Evolutionary conservation across 495 filamentous ascomycete species (phyloP), one percentile per base, ranked within the genome.

Genomic region (Talaromyces nanjingensis): DNA sequence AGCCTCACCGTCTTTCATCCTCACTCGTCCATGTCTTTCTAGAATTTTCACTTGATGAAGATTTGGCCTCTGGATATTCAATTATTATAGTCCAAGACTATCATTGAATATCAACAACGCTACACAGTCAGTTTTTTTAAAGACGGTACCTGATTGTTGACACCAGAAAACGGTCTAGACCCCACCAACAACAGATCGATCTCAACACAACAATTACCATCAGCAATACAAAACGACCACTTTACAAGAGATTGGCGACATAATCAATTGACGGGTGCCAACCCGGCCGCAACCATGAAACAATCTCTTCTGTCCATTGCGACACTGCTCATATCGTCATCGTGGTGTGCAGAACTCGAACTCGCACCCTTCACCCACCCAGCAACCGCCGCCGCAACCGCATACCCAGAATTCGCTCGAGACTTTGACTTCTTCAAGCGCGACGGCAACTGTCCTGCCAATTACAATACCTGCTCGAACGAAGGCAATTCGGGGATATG

Each of bases 401-500:
- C 56, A 37, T 5, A 33, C n/a, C 31, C 60, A 54, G 22, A 37
- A 7, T 52, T 52, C 11, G 45, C 24, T 12, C 14, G 29, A 9
- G 27, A 20, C 29, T n/a, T 49, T 39, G 25, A 62, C 14, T 47
- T 78, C 11, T 63, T 81, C 39, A 73, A 65, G 42, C 73, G 77
- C 63, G 71, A 72, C 63, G 71, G 73, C 62, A 81, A 78, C 65
- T 88, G 86, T 66, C 83, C 83, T 7, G 65, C 65, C 31, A 77
- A 77, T 42, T 86, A 83, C 68, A 77, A 76, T 56, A 67, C 74
- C 24, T 88, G 86, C 71, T 73, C 75, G 9, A 77, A 76, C 49
- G 66, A 83, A 56, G 81, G 76, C 53, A 75, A 81, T 45, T 72
- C 79, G 6, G 74, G 74, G 34, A 76, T 84, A 66, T 90, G 87